Percentiles rank a stretch among this genome's conserved stretches.
Conservation (phyloP, 306 rosid species). For the Hylodesmum podocarpum region DNA sequence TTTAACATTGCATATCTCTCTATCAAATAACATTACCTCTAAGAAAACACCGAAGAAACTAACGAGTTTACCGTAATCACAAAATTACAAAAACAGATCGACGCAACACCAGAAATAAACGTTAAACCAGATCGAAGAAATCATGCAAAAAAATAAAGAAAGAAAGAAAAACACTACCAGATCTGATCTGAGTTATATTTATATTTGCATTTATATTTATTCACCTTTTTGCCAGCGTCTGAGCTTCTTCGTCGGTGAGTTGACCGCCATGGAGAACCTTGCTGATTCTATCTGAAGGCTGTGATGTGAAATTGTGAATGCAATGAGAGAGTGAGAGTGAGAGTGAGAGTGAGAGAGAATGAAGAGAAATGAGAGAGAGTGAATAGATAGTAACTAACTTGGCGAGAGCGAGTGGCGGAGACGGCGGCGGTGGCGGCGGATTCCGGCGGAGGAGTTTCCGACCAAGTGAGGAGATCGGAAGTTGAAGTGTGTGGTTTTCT, state of each 20-base stretch:
- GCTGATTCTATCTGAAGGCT: slow-evolving; percentile 91
- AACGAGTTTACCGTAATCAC: not conserved
- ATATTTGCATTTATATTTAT: no score
- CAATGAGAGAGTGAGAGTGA: not conserved
- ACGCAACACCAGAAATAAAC: not conserved
- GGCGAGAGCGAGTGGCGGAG: slow-evolving; percentile 41
- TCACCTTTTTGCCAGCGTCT: slow-evolving; percentile 54
- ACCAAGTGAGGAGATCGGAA: slow-evolving; percentile 91
- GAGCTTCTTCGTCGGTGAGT: slow-evolving; percentile 86
- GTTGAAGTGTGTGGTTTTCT: slow-evolving; percentile 67
- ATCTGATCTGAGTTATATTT: slow-evolving; percentile 33
- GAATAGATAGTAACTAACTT: slow-evolving; percentile 28
- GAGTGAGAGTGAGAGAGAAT: not conserved
- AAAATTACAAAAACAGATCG: slow-evolving; percentile 28
- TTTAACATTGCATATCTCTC: not conserved
- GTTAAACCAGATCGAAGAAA: not conserved
- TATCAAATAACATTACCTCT: not conserved
- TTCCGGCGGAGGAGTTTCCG: slow-evolving; percentile 53
- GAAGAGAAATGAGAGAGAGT: not conserved
- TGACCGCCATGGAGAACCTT: slow-evolving; percentile 87
- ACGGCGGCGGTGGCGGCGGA: slow-evolving; percentile 43
- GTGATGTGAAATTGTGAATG: slow-evolving; percentile 30
- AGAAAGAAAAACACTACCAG: not conserved
- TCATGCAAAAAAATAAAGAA: no score
- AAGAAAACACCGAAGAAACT: not conserved